These are phyloP conservation scores for Acanthamoeba royreba DNA, from an alignment of 208 protist species.

Conservation along the genomic window DNA sequence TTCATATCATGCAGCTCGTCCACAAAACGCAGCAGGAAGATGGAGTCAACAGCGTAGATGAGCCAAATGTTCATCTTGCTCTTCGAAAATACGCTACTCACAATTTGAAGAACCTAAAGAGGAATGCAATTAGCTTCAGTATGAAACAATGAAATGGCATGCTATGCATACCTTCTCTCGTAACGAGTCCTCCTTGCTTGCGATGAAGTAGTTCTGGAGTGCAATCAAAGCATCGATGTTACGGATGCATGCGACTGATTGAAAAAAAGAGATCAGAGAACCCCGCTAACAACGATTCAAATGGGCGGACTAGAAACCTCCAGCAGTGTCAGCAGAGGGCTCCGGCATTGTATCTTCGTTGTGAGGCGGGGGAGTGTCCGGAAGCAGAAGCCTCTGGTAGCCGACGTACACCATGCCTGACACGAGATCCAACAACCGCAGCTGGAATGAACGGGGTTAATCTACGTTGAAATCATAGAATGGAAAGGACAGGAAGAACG, in stretches of 20 bases:
- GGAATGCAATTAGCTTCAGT: too few relatives aligned
- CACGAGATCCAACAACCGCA: neutral
- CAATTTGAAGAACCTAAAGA: slow-evolving; percentile 7
- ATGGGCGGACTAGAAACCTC: neutral
- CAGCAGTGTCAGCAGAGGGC: neutral
- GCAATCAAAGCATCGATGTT: slow-evolving; percentile 30
- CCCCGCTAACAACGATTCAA: neutral
- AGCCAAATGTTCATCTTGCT: slow-evolving; percentile 27
- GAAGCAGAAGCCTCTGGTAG: neutral
- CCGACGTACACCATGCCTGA: neutral
- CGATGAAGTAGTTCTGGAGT: slow-evolving; percentile 36
- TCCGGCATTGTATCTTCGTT: slow-evolving; percentile 24
- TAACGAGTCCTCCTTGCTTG: neutral
- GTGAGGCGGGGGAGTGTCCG: neutral
- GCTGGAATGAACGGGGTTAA: neutral
- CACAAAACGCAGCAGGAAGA: slow-evolving; percentile 37
- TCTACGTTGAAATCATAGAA: neutral
- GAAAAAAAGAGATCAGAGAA: neutral
- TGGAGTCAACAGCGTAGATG: neutral
- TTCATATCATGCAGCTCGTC: neutral
- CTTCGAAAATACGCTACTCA: neutral
- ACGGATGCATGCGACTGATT: neutral
- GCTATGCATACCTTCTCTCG: neutral
- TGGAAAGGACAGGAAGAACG: neutral
- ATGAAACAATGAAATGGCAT: too few relatives aligned